Evolutionary conservation across 2,329 filamentous ascomycete species (phyloP).

Genomic region (Colletotrichum sp.): DNA sequence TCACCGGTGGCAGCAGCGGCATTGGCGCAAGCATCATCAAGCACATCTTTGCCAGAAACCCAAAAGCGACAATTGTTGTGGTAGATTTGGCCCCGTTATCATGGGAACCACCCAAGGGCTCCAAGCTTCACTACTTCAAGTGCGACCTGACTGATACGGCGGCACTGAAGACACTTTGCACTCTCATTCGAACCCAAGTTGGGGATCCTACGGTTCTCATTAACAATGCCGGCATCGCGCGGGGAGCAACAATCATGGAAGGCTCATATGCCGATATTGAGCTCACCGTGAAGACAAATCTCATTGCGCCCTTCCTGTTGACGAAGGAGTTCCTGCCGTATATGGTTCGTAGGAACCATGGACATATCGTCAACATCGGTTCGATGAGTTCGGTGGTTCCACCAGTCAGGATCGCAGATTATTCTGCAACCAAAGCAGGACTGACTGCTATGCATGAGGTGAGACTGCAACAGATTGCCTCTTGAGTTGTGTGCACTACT

Average conservation of each 20-base stretch:
- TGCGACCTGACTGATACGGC: conserved; percentile 42
- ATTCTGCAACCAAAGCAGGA: conserved; percentile 58
- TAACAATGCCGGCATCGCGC: conserved; percentile 38
- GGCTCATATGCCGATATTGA: conserved; percentile 32
- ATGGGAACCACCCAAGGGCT: conserved; percentile 29
- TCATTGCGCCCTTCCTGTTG: conserved; percentile 64
- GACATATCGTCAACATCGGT: conserved; percentile 68
- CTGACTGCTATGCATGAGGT: conserved; percentile 32
- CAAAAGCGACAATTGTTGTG: conserved; percentile 33
- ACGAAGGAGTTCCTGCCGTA: conserved; percentile 62
- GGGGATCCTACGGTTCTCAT: conserved; percentile 42
- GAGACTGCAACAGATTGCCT: too few species aligned
- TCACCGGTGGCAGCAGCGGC: conserved; percentile 49
- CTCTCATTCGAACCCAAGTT: conserved; percentile 32
- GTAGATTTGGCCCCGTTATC: conserved; percentile 36
- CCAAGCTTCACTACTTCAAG: conserved; percentile 33
- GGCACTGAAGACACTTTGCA: conserved; percentile 31
- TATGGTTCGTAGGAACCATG: conserved; percentile 64
- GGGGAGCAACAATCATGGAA: conserved; percentile 31
- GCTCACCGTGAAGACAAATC: conserved; percentile 47
- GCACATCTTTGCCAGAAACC: conserved; percentile 30
- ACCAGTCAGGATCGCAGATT: conserved; percentile 63
- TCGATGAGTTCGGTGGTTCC: conserved; percentile 60
- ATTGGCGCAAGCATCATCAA: conserved; percentile 43
- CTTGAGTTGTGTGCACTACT: too few species aligned